Evolutionary conservation across 768 basidiomycete genomes (phyloP), one percentile per base, ranked within the genome.

Genomic region (Tylopilus sp.): DNA sequence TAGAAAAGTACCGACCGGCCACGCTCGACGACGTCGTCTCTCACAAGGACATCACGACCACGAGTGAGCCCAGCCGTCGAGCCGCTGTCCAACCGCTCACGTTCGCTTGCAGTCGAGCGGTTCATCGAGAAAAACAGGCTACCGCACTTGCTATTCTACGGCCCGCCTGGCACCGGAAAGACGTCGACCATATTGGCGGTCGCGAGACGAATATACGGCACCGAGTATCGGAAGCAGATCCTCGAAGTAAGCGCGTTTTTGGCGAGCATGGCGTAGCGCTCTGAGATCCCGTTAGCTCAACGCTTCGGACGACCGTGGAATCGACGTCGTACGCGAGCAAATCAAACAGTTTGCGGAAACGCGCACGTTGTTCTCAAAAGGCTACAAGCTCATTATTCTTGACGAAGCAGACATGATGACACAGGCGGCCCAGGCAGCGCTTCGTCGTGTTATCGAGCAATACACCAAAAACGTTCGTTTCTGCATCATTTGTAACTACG

Each of bases 401-500:
- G 97, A 99, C 61, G 97, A 99, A 71, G 97, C 97, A n/a, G 97
- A 99, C 77, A 97, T 97, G 96, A 99, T 99, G 97, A 99, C 97
- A 0, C 87, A 93, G 57, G 88, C 91, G 51, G 97, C 97, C 2
- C 97, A 99, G 67, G 91, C 95, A 4, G 97, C 97, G 24, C 82
- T 99, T 28, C 89, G 97, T 26, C 88, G 97, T 63, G 89, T 98
- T 31, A 98, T 99, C 60, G 97, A 99, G 71, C 95, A 97, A 59
- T 98, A 97, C 71, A 99, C 97, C 19, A 92, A 88, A 73, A 98
- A 98, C 64, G 97, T 98, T 60, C 86, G 97, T 34, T 99, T 99
- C 72, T 99, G 97, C 73, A 99, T 99, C 64, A 96, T 99, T 54
- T 98, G 97, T 79, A 99, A 99, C 73, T 99, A 99, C 63, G 97